A percentile compares a stretch with the other conserved stretches of the same genome.
These are phyloP conservation scores for Cucurbita pepo DNA, from an alignment of 306 rosid species.

Conservation along the genomic window DNA sequence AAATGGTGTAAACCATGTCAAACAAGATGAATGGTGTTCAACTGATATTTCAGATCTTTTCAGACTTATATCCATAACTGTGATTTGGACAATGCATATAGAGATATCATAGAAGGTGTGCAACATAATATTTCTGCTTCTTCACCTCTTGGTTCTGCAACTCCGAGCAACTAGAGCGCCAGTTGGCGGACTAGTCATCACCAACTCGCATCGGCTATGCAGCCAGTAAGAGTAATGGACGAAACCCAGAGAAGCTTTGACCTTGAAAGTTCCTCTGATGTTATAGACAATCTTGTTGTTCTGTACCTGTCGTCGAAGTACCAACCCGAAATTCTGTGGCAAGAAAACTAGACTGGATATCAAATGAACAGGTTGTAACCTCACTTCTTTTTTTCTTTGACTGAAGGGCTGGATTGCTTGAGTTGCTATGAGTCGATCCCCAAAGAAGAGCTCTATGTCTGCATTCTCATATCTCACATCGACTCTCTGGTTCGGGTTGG, in stretches of 20 bases:
- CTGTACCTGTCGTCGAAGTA: conserved; percentile 51
- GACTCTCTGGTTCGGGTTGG: conserved; percentile 67
- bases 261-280: conserved; percentile 61
- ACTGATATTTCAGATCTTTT: not conserved
- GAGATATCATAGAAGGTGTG: not conserved
- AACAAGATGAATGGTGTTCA: not conserved
- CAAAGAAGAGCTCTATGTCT: conserved; percentile 45
- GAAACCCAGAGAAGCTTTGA: conserved; percentile 43
- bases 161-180: conserved; percentile 55
- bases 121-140: not conserved
- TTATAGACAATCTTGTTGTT: conserved; percentile 39
- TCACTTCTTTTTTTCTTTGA: conserved; percentile 38
- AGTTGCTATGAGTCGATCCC: conserved; percentile 54
- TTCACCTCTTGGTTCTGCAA: conserved; percentile 52
- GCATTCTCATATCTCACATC: conserved; percentile 48
- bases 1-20: not conserved
- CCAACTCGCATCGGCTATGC: conserved; percentile 57
- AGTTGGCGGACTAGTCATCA: conserved; percentile 78
- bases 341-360: conserved; percentile 67
- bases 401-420: conserved; percentile 45
- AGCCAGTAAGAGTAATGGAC: conserved; percentile 50
- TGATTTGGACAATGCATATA: not conserved
- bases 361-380: conserved; percentile 46
- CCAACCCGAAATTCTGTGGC: conserved; percentile 60
- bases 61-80: not conserved